Conservation (phyloP, 106 monocot species). For the Acorus gramineus region DNA sequence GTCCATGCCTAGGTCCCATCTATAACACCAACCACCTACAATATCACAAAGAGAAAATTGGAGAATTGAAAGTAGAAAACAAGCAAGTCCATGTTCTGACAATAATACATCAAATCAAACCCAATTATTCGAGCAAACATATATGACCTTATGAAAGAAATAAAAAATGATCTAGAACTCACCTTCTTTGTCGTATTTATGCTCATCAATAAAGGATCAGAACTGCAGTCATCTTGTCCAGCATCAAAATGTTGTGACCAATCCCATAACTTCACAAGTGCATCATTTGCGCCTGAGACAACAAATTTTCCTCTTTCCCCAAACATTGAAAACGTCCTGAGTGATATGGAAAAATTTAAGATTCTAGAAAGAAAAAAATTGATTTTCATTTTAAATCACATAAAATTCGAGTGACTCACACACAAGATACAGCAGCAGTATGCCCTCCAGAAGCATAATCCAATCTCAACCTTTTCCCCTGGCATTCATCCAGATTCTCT, state of each 20-base stretch:
- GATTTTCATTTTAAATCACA: not conserved
- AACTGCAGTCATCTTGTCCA: conserved; percentile 8
- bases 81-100: no score
- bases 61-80: no score
- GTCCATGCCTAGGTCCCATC: no score
- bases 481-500: conserved; percentile 5
- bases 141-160: not conserved
- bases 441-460: conserved; percentile 65
- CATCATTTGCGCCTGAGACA: conserved; percentile 75
- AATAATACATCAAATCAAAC: no score
- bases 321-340: conserved; percentile 63
- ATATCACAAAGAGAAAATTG: no score
- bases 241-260: conserved; percentile 35
- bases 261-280: conserved; percentile 66
- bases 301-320: conserved; percentile 66
- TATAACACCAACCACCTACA: no score
- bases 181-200: conserved; percentile 22
- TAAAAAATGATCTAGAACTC: not conserved
- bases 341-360: not conserved
- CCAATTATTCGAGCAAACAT: no score
- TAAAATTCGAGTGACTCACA: conserved; percentile 32
- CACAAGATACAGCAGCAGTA: conserved; percentile 67
- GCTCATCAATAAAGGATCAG: conserved; percentile 5
- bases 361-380: not conserved
- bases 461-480: conserved; percentile 30